Conservation (phyloP, 768 basidiomycete species). For the Gelatoporia subvermispora region DNA sequence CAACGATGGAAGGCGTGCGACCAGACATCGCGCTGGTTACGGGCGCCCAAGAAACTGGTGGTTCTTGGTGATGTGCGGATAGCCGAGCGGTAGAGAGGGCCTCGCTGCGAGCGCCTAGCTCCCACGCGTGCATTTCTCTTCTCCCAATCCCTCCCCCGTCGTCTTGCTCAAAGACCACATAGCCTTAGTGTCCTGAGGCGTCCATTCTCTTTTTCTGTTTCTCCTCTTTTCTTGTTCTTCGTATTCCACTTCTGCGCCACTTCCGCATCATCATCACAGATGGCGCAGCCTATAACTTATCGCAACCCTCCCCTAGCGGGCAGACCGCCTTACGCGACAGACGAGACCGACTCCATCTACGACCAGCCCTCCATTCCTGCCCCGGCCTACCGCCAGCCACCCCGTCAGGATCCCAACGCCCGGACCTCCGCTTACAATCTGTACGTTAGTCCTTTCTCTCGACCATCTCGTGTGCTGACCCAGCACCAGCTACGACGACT, state of each 20-base stretch:
- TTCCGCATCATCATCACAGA: constrained; percentile 11
- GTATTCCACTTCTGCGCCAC: constrained; percentile 17
- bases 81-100: no score
- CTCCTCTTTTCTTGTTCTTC: constrained; percentile 11
- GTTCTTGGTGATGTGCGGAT: no score
- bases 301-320: constrained; percentile 46
- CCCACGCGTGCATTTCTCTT: no score
- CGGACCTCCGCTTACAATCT: constrained; percentile 62
- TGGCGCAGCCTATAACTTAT: constrained; percentile 24
- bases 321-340: constrained; percentile 62
- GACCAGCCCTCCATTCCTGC: constrained; percentile 40
- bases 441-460: constrained; percentile 37
- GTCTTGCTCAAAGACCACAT: neutral
- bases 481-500: constrained; percentile 55
- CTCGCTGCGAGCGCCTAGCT: no score
- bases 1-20: no score
- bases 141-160: no score
- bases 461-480: neutral
- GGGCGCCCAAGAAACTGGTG: constrained; percentile 1
- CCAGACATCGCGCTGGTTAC: constrained; percentile 2
- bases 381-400: constrained; percentile 34
- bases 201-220: constrained; percentile 25
- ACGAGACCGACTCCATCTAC: constrained; percentile 61
- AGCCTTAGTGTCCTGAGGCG: constrained; percentile 26
- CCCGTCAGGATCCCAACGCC: constrained; percentile 44